A percentile compares a stretch with the other conserved stretches of the same genome.
phyloP scores from a whole-genome alignment of 2,329 filamentous ascomycete genomes.

The Chaetothyriales sp. region DNA sequence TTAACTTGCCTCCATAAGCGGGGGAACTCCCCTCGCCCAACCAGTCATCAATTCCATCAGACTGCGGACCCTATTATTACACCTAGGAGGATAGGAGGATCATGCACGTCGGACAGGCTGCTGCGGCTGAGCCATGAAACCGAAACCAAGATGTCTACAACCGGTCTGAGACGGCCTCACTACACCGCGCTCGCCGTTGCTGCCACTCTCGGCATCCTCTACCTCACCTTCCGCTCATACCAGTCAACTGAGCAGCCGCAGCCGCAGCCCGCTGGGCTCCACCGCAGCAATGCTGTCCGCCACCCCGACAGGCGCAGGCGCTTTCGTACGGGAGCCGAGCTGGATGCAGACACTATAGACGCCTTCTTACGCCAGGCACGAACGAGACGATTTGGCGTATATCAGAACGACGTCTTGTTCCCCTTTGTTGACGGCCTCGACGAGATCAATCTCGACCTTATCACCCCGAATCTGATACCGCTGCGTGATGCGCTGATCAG shows the following conservation, averaged over 20 bases:
- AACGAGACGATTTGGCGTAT: constrained; percentile 4
- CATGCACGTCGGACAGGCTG: not conserved
- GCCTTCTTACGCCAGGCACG: not conserved
- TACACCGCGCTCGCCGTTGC: constrained; percentile 6
- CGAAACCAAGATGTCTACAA: not conserved
- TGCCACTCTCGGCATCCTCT: constrained; percentile 7
- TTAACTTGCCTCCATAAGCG: not conserved
- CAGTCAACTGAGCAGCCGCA: not conserved
- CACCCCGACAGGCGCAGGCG: constrained; percentile 7
- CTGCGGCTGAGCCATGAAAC: not conserved
- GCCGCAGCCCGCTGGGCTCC: constrained; percentile 5
- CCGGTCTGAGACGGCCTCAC: not conserved
- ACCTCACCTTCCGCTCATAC: constrained; percentile 8
- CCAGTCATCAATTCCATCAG: not conserved
- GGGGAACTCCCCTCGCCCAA: not conserved
- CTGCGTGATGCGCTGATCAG: not conserved
- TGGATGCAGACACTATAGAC: not conserved
- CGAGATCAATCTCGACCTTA: not conserved
- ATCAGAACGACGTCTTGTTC: constrained; percentile 10
- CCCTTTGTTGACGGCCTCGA: constrained; percentile 4
- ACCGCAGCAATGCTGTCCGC: constrained; percentile 18
- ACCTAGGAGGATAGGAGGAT: not conserved
- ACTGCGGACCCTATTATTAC: no score
- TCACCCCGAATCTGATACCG: not conserved
- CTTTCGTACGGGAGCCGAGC: constrained; percentile 9